Base-by-base conservation (phyloP, 208 protist genomes). In the Wallacemonas sp. region DNA sequence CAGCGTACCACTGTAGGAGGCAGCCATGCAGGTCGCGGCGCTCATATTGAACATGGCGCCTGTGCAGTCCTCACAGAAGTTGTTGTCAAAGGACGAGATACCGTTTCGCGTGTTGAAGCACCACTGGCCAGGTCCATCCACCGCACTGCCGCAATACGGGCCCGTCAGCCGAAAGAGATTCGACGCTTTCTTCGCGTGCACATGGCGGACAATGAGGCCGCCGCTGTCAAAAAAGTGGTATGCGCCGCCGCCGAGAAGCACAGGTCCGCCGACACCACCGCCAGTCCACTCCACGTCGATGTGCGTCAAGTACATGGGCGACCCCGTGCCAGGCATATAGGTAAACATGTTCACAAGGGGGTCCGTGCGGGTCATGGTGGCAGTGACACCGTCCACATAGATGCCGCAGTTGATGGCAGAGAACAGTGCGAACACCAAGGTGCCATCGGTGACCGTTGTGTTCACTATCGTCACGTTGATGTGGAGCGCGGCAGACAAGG, bases 21-120 rank as follows among this genome's bases (percentile, higher is more conserved):
- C 23, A 4, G 48, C 5, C 3, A 55, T 4, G 5, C 8, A 8
- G 8, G 48, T 55, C 7, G 20, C 25, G 23, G 7, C 26, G 11
- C 7, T 18, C 10, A 55, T 20, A 55, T 55, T 32, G 26, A 55
- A 32, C 48, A 55, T 55, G 8, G 48, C 10, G 48, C 25, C 48
- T 3, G 18, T 33, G 26, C 48, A 55, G 26, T 55, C 26, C 23
- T 55, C 48, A 23, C 48, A 55, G n/a, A 32, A 55, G 48, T 55
- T 55, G 48, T 22, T 32, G 26, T 25, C 48, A 20, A 55, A 55
- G 10, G 48, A 26, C 3, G 31, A 16, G 7, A 55, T 25, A 26
- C 48, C 48, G 18, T 16, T 23, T 2, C 3, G 5, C 22, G 48
- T 32, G 22, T 28, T 16, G 8, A 55, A 33, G 26, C 48, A 55